Base-by-base conservation (phyloP, 306 rosid species). In the Abrus precatorius region DNA sequence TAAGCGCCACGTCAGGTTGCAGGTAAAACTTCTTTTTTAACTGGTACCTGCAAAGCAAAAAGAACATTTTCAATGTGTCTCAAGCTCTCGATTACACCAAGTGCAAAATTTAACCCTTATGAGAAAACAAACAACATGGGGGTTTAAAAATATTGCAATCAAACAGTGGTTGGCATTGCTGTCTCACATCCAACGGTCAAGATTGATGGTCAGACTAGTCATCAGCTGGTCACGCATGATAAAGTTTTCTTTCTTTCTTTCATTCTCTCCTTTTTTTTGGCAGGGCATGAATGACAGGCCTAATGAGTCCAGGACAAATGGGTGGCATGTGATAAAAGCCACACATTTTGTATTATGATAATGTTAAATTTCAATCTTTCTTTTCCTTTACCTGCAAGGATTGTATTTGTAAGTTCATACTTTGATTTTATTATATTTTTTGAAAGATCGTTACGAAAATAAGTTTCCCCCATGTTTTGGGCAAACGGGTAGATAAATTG, bases 1-100 rank as follows among this genome's bases (percentile, higher is more conserved):
- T 62, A 7, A 70, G 72, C 57, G 12, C 78, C 40, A 84, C 76
- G 78, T 85, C 79, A 82, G 33, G 36, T 20, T 34, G 78, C 54
- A 8, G 84, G 81, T 86, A 75, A 79, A 76, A 52, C 54, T 70
- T 40, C 2, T 76, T 49, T 56, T 62, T 38, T 30, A 75, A 53
- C 54, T 65, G n/a, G 61, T 68, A 44, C 61, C 77, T 20, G 12
- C 34, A 70, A 69, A 77, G 48, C 32, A 63, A 70, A 62, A 69
- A 71, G 53, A 83, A 82, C 90, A 72, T 75, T 86, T 62, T 56
- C 86, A 83, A 83, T 57, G 86, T 69, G 79, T 45, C 80, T 54
- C 41, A 27, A 34, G 44, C 41, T 60, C 66, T 52, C 5, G 1
- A 67, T 66, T 66, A 64, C 44, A 44, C 7, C 45, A 20, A 40